Conservation (phyloP, 1,284 basidiomycete genomes). For the Fomitopsis betulina region DNA sequence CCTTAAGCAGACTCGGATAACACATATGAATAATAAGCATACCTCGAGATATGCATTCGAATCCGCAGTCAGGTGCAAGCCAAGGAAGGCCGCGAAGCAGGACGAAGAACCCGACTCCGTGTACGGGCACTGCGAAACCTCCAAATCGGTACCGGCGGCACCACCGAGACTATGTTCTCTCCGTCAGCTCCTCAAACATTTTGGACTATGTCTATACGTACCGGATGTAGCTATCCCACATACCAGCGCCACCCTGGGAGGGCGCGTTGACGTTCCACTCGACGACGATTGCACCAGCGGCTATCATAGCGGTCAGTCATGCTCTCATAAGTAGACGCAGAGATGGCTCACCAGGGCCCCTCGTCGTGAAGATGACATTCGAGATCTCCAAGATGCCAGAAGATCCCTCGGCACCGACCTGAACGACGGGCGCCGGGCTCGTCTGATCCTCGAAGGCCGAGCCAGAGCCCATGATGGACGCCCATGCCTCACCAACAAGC, state of each 20-base stretch:
- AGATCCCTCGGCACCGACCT: slow-evolving; percentile 47
- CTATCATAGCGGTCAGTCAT: slow-evolving; percentile 22
- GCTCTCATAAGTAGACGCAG: background rate
- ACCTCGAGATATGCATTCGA: slow-evolving; percentile 62
- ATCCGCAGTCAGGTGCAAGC: slow-evolving; percentile 52
- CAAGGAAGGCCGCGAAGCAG: slow-evolving; percentile 60
- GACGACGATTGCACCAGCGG: slow-evolving; percentile 64
- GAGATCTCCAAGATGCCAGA: slow-evolving; percentile 54
- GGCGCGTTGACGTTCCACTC: slow-evolving; percentile 70
- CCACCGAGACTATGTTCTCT: slow-evolving; percentile 4
- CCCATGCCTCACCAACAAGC: slow-evolving; percentile 75
- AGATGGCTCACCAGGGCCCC: slow-evolving; percentile 43
- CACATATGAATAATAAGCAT: background rate
- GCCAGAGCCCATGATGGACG: slow-evolving; percentile 67
- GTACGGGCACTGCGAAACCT: slow-evolving; percentile 37
- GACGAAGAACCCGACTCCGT: slow-evolving; percentile 32
- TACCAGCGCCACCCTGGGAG: slow-evolving; percentile 54
- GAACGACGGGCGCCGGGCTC: slow-evolving; percentile 53
- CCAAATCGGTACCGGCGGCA: slow-evolving; percentile 52
- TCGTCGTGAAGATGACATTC: slow-evolving; percentile 53
- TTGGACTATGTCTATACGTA: background rate
- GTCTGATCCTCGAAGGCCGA: slow-evolving; percentile 48
- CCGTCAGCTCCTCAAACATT: slow-evolving; percentile 5
- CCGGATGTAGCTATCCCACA: slow-evolving; percentile 70
- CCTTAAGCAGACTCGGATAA: background rate